phyloP scores from a whole-genome alignment of 805 yeast genomes.

The Teunomyces atbi region DNA sequence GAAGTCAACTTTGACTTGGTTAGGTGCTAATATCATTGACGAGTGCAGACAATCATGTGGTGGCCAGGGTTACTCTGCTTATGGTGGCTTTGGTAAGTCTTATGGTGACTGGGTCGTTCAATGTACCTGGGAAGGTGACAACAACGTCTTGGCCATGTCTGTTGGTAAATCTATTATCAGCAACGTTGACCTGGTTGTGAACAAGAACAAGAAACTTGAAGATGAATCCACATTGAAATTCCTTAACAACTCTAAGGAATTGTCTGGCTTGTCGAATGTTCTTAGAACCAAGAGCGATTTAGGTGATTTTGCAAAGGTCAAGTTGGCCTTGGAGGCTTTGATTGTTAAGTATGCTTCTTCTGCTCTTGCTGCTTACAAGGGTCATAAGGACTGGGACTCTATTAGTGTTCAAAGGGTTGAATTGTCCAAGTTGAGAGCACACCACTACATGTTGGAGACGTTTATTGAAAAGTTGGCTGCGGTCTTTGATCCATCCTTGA shows the following conservation, averaged over 20 bases:
- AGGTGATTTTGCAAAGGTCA: constrained; percentile 13
- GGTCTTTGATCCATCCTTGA: constrained; percentile 22
- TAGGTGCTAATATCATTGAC: constrained; percentile 41
- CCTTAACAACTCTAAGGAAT: constrained; percentile 24
- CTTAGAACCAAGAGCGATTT: constrained; percentile 16
- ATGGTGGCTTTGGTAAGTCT: constrained; percentile 45
- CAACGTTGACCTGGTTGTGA: constrained; percentile 26
- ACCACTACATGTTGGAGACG: constrained; percentile 37
- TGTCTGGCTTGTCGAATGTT: constrained; percentile 9
- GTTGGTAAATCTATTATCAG: constrained; percentile 41
- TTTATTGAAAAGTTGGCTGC: constrained; percentile 18
- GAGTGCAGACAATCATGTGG: constrained; percentile 47
- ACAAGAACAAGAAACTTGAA: constrained; percentile 29
- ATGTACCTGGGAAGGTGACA: constrained; percentile 52
- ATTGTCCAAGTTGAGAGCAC: constrained; percentile 44
- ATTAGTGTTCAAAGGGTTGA: constrained; percentile 37
- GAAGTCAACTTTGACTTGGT: constrained; percentile 46
- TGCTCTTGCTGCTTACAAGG: constrained; percentile 27
- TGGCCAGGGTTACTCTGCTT: constrained; percentile 47
- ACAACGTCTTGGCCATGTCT: constrained; percentile 42
- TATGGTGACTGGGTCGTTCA: constrained; percentile 48
- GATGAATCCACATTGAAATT: constrained; percentile 26
- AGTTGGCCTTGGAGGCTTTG: constrained; percentile 31
- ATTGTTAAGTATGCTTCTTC: constrained; percentile 34
- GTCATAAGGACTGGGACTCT: constrained; percentile 29